phyloP scores from a whole-genome alignment of 1,284 basidiomycete genomes.

The Ganoderma boninense region DNA sequence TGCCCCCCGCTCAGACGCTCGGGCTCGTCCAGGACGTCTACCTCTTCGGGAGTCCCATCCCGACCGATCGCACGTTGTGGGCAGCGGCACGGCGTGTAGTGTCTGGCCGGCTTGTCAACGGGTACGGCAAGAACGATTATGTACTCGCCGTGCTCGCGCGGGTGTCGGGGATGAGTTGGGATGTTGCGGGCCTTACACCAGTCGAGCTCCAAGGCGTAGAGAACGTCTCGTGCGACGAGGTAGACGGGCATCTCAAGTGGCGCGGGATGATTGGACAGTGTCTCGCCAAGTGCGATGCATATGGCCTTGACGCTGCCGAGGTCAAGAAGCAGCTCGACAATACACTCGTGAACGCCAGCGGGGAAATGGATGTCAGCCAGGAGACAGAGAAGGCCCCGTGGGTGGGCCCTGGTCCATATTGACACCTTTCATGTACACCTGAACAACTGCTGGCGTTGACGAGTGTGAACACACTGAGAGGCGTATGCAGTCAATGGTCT shows the following conservation, averaged over 20 bases:
- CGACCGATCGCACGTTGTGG: slow-evolving; percentile 66
- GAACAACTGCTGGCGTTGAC: neutral
- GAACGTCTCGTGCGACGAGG: slow-evolving; percentile 65
- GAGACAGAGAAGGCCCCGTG: slow-evolving; percentile 32
- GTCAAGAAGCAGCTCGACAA: slow-evolving; percentile 46
- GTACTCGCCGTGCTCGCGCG: slow-evolving; percentile 79
- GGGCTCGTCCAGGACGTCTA: slow-evolving; percentile 79
- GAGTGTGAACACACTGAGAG: neutral
- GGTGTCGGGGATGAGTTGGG: slow-evolving; percentile 68
- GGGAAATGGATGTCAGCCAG: slow-evolving; percentile 35
- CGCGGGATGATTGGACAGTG: slow-evolving; percentile 57
- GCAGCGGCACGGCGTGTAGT: slow-evolving; percentile 70
- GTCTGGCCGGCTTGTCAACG: slow-evolving; percentile 77
- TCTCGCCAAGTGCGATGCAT: slow-evolving; percentile 49
- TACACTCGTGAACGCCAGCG: slow-evolving; percentile 34
- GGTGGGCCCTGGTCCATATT: slow-evolving; percentile 26
- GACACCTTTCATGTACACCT: neutral
- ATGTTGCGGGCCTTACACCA: slow-evolving; percentile 72
- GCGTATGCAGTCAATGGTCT: neutral
- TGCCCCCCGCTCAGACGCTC: slow-evolving; percentile 52
- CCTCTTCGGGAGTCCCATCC: slow-evolving; percentile 75
- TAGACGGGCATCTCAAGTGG: slow-evolving; percentile 66
- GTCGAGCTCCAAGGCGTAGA: slow-evolving; percentile 75
- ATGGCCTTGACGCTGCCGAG: slow-evolving; percentile 46
- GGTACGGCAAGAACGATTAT: slow-evolving; percentile 76